These are phyloP conservation scores for Microascus cirrosus DNA, from an alignment of 2,329 filamentous ascomycete species.

Conservation along the genomic window DNA sequence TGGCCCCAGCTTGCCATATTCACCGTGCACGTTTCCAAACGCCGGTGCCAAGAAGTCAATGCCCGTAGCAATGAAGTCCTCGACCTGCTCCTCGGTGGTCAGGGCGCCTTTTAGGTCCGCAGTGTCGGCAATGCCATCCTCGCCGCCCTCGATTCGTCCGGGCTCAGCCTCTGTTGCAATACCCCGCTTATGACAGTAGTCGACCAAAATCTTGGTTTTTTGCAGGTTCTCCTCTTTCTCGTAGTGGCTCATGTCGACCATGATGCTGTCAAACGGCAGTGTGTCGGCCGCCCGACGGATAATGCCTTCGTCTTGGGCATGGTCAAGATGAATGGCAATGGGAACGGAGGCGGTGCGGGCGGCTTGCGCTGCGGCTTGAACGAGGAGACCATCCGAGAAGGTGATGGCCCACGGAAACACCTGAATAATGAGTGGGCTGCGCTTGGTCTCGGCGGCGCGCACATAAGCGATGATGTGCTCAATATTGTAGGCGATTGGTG, in stretches of 20 bases:
- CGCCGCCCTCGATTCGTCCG: conserved; percentile 50
- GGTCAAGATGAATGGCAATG: conserved; percentile 53
- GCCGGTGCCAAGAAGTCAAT: conserved; percentile 66
- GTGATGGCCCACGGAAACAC: conserved; percentile 41
- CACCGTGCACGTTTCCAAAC: conserved; percentile 67
- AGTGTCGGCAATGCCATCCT: conserved; percentile 61
- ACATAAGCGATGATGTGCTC: conserved; percentile 60
- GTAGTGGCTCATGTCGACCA: conserved; percentile 69
- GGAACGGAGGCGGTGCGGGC: conserved; percentile 36
- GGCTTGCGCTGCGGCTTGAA: not conserved
- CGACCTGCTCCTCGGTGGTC: conserved; percentile 51
- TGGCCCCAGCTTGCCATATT: conserved; percentile 56
- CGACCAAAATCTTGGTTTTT: conserved; percentile 49
- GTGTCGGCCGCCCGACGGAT: conserved; percentile 44
- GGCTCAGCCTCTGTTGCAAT: conserved; percentile 61
- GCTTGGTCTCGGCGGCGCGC: conserved; percentile 55
- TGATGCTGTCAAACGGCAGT: conserved; percentile 57
- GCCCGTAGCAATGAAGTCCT: conserved; percentile 59
- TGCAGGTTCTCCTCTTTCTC: conserved; percentile 58
- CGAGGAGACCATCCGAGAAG: not conserved
- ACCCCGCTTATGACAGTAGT: conserved; percentile 50
- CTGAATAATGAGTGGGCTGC: conserved; percentile 55
- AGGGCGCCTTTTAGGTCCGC: conserved; percentile 25
- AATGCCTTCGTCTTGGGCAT: conserved; percentile 49
- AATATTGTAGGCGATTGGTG: conserved; percentile 51